Base-by-base conservation (phyloP, 1,284 basidiomycete genomes). In the Trichosporon faecale region DNA sequence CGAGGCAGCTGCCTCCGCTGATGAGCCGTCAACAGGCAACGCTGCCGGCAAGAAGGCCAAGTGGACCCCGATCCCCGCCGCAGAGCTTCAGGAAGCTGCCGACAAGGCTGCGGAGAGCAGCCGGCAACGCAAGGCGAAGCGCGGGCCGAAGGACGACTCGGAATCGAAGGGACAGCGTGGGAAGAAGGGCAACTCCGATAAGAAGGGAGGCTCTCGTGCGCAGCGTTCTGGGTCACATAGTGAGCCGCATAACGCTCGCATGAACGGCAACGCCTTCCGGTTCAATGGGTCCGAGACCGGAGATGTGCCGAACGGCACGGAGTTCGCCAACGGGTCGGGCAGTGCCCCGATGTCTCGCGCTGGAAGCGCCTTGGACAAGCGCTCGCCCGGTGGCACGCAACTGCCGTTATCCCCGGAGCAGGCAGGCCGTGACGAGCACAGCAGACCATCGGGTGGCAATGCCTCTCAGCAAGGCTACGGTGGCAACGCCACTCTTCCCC, bases 31-130 rank as follows among this genome's bases (percentile, higher is more conserved):
- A 3, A 21, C 66, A 12, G 35, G 44, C 37, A 66, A 67, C 7
- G 66, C 33, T 37, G 69, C 55, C 35, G 74, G 76, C 37, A 78
- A 80, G 71, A 83, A 83, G 75, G 77, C 75, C 31, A 84, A 83
- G 73, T 84, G 84, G 84, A 83, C 72, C 7, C 73, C 81, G 5
- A 84, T 84, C 25, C 81, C 83, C 3, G 80, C 82, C 1, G 72
- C 78, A 0, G 83, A 84, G 68, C 75, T 84, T n/a, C 78, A 82
- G 33, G 82, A 82, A 27, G 82, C 83, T 9, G 79, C 79, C 2
- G 83, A 84, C 68, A 76, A 80, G 73, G 82, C 77, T 0, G 79
- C 79, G 1, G 79, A 78, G 55, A 68, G 69, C 6, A 75, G 65
- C 25, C 70, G 76, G 69, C 75, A 72, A 67, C 65, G 68, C 55